Percentiles rank a stretch among this genome's conserved stretches.
Evolutionary conservation across 495 filamentous ascomycete species (phyloP).

Genomic region (Aspergillus sclerotiicarbonarius): DNA sequence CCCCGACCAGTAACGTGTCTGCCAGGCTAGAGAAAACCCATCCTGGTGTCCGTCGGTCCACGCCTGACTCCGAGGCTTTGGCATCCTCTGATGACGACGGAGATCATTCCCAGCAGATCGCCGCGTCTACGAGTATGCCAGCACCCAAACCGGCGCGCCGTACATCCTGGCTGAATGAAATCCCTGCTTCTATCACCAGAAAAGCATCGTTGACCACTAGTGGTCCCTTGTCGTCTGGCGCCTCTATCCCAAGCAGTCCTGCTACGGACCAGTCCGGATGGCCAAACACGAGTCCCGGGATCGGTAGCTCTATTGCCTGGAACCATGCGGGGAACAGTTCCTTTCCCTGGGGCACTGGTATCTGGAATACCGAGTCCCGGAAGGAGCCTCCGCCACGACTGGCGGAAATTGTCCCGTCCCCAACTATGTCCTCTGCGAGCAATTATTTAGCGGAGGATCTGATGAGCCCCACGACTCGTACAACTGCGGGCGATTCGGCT

Average conservation of each 20-base stretch:
- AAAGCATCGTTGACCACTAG: conserved; percentile 48
- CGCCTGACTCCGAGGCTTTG: conserved; percentile 88
- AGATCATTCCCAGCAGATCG: conserved; percentile 45
- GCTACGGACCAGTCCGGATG: conserved; percentile 69
- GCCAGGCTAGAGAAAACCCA: conserved; percentile 72
- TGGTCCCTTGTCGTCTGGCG: conserved; percentile 68
- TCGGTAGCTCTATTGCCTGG: conserved; percentile 56
- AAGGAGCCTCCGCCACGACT: conserved; percentile 73
- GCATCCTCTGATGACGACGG: conserved; percentile 90
- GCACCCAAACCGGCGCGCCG: conserved; percentile 45
- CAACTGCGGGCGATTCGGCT: conserved; percentile 53
- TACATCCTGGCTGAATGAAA: conserved; percentile 56
- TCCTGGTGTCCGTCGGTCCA: conserved; percentile 66
- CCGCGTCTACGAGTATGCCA: conserved; percentile 34
- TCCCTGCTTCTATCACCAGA: conserved; percentile 42
- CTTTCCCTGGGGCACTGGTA: conserved; percentile 73
- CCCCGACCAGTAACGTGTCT: conserved; percentile 49
- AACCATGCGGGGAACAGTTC: conserved; percentile 54
- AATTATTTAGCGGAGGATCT: conserved; percentile 47
- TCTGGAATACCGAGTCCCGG: conserved; percentile 71
- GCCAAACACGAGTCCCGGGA: conserved; percentile 49
- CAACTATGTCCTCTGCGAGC: conserved; percentile 59
- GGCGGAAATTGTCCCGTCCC: conserved; percentile 73
- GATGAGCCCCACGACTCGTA: conserved; percentile 53
- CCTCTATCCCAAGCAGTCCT: conserved; percentile 73